These are phyloP conservation scores for Saccharomycopsis sp. DNA, from an alignment of 805 yeast species.

Conservation along the genomic window DNA sequence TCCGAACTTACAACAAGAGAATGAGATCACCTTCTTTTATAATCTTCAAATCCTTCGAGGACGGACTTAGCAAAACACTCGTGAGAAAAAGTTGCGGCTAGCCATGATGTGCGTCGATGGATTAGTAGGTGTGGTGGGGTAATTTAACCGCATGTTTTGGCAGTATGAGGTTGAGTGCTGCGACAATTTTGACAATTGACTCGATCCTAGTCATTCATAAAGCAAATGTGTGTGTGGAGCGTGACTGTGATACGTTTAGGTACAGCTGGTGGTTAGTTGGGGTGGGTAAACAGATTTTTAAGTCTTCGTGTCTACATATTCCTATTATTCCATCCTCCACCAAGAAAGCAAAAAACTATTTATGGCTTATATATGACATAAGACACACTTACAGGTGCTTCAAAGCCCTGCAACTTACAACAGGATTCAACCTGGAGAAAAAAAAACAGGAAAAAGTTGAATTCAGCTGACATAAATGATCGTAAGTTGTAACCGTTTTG, in stretches of 20 bases:
- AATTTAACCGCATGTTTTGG: background rate
- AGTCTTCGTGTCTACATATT: too few species aligned
- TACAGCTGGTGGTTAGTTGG: background rate
- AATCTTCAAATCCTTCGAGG: background rate
- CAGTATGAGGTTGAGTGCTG: background rate
- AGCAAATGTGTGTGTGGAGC: too few species aligned
- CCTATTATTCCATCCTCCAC: background rate
- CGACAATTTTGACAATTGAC: too few species aligned
- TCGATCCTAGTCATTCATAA: background rate
- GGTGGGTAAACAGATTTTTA: too few species aligned
- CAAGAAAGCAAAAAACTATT: too few species aligned
- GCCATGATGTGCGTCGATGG: background rate
- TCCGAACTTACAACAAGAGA: too few species aligned
- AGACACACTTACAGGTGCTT: too few species aligned
- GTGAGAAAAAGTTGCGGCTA: background rate
- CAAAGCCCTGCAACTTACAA: too few species aligned
- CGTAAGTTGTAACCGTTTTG: background rate
- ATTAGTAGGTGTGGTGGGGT: background rate
- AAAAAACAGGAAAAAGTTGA: too few species aligned
- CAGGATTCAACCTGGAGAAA: too few species aligned
- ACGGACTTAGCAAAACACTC: too few species aligned
- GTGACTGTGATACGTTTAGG: background rate
- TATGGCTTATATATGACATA: background rate
- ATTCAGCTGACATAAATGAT: background rate
- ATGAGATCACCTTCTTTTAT: background rate